phyloP scores from a whole-genome alignment of 2,329 filamentous ascomycete species.

The Didymella exigua region DNA sequence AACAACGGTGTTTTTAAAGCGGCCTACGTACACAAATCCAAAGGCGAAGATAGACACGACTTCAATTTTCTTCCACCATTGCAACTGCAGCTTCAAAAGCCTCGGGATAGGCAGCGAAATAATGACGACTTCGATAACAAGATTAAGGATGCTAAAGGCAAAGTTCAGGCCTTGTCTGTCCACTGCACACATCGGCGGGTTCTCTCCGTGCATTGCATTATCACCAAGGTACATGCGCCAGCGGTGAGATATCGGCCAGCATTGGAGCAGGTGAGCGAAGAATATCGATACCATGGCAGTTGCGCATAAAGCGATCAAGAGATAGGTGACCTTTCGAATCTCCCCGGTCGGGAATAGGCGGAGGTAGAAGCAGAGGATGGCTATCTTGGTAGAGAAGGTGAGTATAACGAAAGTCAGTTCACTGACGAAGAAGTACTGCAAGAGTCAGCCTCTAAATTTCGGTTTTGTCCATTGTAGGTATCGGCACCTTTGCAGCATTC shows the following conservation, averaged over 20 bases:
- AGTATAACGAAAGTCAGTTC: background rate
- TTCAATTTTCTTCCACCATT: conserved; percentile 2
- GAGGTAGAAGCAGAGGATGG: conserved; percentile 1
- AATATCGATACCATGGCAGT: background rate
- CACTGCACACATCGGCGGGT: background rate
- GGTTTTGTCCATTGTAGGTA: background rate
- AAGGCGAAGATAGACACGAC: background rate
- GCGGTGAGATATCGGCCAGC: background rate
- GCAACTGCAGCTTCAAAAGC: background rate
- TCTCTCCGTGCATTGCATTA: background rate
- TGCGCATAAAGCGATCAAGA: background rate
- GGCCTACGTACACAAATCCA: background rate
- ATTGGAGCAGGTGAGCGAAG: background rate
- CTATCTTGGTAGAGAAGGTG: conserved; percentile 1
- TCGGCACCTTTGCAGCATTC: background rate
- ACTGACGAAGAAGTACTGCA: background rate
- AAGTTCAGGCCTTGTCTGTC: background rate
- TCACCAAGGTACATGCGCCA: background rate
- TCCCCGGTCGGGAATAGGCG: background rate
- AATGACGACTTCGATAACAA: background rate
- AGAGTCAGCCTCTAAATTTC: background rate
- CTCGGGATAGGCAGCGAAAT: background rate
- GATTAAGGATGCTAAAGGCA: background rate
- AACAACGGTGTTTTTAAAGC: background rate
- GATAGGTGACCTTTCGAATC: background rate